These are phyloP conservation scores for Madurella mycetomatis DNA, from an alignment of 2,329 filamentous ascomycete genomes.

Conservation along the genomic window DNA sequence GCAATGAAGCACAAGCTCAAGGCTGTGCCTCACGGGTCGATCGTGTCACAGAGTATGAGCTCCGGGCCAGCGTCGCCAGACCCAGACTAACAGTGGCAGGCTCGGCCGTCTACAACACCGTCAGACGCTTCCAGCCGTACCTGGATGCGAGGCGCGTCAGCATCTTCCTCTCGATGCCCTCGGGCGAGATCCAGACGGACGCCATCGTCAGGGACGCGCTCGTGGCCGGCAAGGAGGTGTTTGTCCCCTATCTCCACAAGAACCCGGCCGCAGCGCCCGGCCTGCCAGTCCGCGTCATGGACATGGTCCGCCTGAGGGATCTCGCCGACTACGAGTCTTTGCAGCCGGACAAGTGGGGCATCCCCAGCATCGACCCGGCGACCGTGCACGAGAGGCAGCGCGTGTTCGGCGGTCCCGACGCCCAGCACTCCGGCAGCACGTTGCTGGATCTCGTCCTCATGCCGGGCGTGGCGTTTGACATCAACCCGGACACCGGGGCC, in stretches of 20 bases:
- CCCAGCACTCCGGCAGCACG: conserved; percentile 37
- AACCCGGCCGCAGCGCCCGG: conserved; percentile 42
- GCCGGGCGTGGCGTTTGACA: conserved; percentile 89
- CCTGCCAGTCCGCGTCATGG: conserved; percentile 71
- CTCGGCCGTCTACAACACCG: conserved; percentile 55
- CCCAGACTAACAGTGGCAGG: conserved; percentile 46
- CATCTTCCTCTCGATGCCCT: conserved; percentile 90
- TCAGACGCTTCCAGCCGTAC: conserved; percentile 70
- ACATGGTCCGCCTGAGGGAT: conserved; percentile 79
- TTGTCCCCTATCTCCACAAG: conserved; percentile 82
- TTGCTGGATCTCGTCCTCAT: conserved; percentile 82
- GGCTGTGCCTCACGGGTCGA: conserved; percentile 55
- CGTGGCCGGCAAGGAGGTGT: conserved; percentile 73
- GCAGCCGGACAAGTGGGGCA: conserved; percentile 81
- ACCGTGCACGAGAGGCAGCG: conserved; percentile 65
- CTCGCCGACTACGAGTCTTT: conserved; percentile 74
- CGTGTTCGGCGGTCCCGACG: conserved; percentile 62
- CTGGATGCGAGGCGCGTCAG: conserved; percentile 69
- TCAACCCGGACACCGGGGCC: conserved; percentile 44
- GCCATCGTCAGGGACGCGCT: conserved; percentile 79
- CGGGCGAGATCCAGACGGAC: conserved; percentile 78
- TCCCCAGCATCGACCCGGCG: conserved; percentile 71
- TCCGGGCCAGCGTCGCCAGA: neutral
- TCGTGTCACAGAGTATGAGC: conserved; percentile 65
- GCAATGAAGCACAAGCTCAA: conserved; percentile 65